Percentiles rank a stretch among this genome's conserved stretches.
These are phyloP conservation scores for Alternaria triticina DNA, from an alignment of 2,329 filamentous ascomycete species.

Conservation along the genomic window DNA sequence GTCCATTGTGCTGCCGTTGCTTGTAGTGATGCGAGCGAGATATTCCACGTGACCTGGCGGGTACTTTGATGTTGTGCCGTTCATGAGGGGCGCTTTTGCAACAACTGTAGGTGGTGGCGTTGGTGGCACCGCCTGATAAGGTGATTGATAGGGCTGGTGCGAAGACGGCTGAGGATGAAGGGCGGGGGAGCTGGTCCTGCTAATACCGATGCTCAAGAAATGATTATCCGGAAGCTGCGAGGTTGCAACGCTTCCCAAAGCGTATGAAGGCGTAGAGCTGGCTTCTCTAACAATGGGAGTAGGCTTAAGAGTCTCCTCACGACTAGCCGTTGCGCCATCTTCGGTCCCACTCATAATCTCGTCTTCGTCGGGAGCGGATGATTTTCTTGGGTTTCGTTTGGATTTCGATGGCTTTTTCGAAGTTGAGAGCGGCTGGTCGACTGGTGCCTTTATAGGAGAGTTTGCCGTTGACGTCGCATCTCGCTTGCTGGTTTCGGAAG, in stretches of 20 bases:
- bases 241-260: neutral
- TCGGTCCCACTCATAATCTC: neutral
- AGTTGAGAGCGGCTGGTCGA: neutral
- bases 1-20: slow-evolving; percentile 2
- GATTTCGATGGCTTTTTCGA: neutral
- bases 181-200: neutral
- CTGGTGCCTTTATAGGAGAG: neutral
- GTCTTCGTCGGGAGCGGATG: neutral
- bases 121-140: neutral
- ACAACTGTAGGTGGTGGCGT: neutral
- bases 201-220: neutral
- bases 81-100: neutral
- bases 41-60: slow-evolving; percentile 7
- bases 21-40: slow-evolving; percentile 8
- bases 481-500: neutral
- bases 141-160: neutral
- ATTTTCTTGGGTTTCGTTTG: neutral
- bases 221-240: neutral
- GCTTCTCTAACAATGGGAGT: neutral
- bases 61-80: neutral
- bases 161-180: neutral
- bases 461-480: neutral
- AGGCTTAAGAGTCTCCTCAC: neutral
- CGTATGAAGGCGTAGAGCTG: neutral
- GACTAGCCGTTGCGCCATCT: neutral